Conservation (phyloP, 1,284 basidiomycete genomes). For the Boletus smithii region DNA sequence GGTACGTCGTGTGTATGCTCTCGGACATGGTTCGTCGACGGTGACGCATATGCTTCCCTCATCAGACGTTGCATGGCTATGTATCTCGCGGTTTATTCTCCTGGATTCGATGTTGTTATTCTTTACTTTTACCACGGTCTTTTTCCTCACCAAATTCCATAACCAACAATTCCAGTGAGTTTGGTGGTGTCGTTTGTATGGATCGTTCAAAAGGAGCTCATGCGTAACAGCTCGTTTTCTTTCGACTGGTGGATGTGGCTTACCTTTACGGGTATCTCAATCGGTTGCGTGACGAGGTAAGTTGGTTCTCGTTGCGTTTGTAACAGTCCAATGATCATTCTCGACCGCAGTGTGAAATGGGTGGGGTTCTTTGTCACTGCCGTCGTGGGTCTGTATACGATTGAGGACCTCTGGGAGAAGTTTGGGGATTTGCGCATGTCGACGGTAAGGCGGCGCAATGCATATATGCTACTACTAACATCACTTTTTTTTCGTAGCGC, state of each 20-base stretch:
- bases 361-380: slow-evolving; percentile 94
- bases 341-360: slow-evolving; percentile 80
- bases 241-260: slow-evolving; percentile 98
- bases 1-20: slow-evolving; percentile 50
- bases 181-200: background rate
- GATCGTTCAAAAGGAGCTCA: slow-evolving; percentile 6
- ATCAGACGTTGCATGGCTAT: slow-evolving; percentile 93
- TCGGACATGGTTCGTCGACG: background rate
- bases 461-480: slow-evolving; percentile 9
- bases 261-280: slow-evolving; percentile 83
- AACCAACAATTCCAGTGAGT: slow-evolving; percentile 86
- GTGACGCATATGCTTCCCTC: background rate
- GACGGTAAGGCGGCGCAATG: slow-evolving; percentile 51
- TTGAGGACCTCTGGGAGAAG: slow-evolving; percentile 98
- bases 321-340: background rate
- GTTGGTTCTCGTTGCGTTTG: slow-evolving; percentile 5
- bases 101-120: slow-evolving; percentile 97
- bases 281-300: slow-evolving; percentile 91
- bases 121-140: slow-evolving; percentile 96
- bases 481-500: slow-evolving; percentile 39
- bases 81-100: slow-evolving; percentile 95
- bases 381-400: slow-evolving; percentile 92
- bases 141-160: slow-evolving; percentile 94
- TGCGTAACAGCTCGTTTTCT: slow-evolving; percentile 69
- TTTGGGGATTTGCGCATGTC: slow-evolving; percentile 96